Percentiles rank a stretch among this genome's conserved stretches.
Evolutionary conservation across 805 yeast genomes (phyloP).

Genomic region (Lipomyces sp.): DNA sequence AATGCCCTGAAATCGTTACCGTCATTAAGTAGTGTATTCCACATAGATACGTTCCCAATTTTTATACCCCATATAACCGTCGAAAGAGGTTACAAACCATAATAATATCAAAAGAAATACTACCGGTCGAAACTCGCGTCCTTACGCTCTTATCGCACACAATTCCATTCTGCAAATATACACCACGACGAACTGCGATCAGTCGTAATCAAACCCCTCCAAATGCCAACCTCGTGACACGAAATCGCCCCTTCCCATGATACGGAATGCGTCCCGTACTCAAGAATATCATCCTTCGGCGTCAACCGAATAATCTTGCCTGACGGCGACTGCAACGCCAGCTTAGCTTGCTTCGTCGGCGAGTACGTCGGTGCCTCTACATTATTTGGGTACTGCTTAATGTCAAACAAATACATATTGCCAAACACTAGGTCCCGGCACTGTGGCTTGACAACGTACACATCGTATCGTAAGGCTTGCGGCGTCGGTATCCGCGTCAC

Average conservation of each 20-base stretch:
- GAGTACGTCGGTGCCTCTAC: slow-evolving; percentile 25
- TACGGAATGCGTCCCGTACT: slow-evolving; percentile 37
- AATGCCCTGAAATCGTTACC: too few relatives aligned
- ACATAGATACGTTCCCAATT: too few relatives aligned
- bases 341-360: slow-evolving; percentile 47
- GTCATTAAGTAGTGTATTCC: too few relatives aligned
- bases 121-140: neutral
- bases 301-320: slow-evolving; percentile 70
- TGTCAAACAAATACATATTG: slow-evolving; percentile 66
- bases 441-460: slow-evolving; percentile 87
- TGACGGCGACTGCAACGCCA: slow-evolving; percentile 82
- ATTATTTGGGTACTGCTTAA: slow-evolving; percentile 61
- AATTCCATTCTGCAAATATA: slow-evolving; percentile 80
- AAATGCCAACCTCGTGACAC: slow-evolving; percentile 73
- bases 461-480: slow-evolving; percentile 68
- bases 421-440: slow-evolving; percentile 61
- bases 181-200: slow-evolving; percentile 48
- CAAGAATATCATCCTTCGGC: slow-evolving; percentile 51
- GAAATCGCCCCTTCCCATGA: slow-evolving; percentile 64
- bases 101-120: neutral
- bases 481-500: slow-evolving; percentile 75
- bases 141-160: slow-evolving; percentile 44
- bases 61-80: too few relatives aligned
- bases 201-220: slow-evolving; percentile 81
- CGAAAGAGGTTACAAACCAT: neutral